These are phyloP conservation scores for Fraxinus quadrangulata DNA, from an alignment of 257 asterid genomes.

Conservation along the genomic window DNA sequence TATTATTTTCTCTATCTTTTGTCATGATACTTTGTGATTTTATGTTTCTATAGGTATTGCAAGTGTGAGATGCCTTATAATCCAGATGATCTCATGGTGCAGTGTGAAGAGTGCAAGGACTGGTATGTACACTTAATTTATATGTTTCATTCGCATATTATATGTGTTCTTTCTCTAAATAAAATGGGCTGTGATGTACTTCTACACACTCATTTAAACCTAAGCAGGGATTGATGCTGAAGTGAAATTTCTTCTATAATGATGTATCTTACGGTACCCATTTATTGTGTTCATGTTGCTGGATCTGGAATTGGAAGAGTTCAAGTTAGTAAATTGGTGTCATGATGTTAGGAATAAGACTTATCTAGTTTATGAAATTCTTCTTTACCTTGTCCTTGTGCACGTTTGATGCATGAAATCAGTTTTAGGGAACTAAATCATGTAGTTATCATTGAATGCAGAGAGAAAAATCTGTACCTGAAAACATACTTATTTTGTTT, in stretches of 20 bases:
- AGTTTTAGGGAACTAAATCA: background rate
- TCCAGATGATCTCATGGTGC: slow-evolving; percentile 92
- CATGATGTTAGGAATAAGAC: background rate
- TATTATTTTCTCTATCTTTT: background rate
- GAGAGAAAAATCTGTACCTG: background rate
- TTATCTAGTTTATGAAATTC: background rate
- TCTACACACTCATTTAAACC: background rate
- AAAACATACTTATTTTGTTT: background rate
- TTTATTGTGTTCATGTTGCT: background rate
- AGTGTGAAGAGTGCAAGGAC: slow-evolving; percentile 78
- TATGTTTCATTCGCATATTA: background rate
- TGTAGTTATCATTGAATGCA: background rate
- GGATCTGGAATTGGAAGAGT: background rate
- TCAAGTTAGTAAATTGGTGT: background rate
- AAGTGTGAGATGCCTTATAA: slow-evolving; percentile 91
- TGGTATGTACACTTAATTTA: slow-evolving; percentile 34
- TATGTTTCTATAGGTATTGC: slow-evolving; percentile 59
- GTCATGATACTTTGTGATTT: background rate
- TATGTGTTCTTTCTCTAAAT: background rate
- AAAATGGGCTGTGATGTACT: background rate
- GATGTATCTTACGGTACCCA: background rate
- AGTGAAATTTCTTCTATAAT: background rate
- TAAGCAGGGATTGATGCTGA: background rate
- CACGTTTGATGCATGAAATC: background rate
- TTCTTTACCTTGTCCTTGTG: background rate